Evolutionary conservation across 352 stramenopile genomes (phyloP).

Genomic region (Globisporangium cederbergense): DNA sequence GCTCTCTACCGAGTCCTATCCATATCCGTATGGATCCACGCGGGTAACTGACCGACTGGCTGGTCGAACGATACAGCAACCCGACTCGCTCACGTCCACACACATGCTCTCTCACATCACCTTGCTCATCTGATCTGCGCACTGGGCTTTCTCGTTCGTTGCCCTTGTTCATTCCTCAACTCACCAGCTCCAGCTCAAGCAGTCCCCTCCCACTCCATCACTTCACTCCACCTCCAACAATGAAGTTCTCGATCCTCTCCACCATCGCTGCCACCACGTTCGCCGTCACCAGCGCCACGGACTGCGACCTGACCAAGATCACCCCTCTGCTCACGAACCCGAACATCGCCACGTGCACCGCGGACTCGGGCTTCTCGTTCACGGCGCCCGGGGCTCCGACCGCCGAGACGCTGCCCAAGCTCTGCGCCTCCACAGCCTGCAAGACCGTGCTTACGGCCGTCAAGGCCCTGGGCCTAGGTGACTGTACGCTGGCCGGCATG

Average conservation of each 20-base stretch:
- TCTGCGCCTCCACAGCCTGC: slow-evolving; percentile 31
- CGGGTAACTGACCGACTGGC: too few relatives aligned
- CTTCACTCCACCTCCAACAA: slow-evolving; percentile 15
- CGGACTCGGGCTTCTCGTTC: slow-evolving; percentile 31
- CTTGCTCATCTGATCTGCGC: too few relatives aligned
- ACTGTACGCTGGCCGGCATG: neutral
- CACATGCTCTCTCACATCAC: too few relatives aligned
- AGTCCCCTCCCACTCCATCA: too few relatives aligned
- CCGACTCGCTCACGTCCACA: too few relatives aligned
- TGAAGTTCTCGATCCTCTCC: slow-evolving; percentile 26
- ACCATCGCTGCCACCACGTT: slow-evolving; percentile 15
- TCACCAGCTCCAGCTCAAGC: slow-evolving; percentile 5
- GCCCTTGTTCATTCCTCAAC: neutral
- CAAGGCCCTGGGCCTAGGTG: slow-evolving; percentile 21
- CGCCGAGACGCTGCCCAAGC: slow-evolving; percentile 17
- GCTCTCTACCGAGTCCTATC: too few relatives aligned
- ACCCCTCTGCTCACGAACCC: slow-evolving; percentile 17
- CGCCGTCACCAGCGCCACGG: slow-evolving; percentile 19
- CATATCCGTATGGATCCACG: too few relatives aligned
- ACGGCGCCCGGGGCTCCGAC: slow-evolving; percentile 22
- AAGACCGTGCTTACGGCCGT: slow-evolving; percentile 27
- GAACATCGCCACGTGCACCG: slow-evolving; percentile 23
- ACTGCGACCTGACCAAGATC: slow-evolving; percentile 25
- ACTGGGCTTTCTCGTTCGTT: too few relatives aligned
- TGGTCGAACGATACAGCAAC: too few relatives aligned